A percentile compares a stretch with the other conserved stretches of the same genome.
Conservation (phyloP, 805 yeast genomes). For the Grigorovia yakushimaensis region DNA sequence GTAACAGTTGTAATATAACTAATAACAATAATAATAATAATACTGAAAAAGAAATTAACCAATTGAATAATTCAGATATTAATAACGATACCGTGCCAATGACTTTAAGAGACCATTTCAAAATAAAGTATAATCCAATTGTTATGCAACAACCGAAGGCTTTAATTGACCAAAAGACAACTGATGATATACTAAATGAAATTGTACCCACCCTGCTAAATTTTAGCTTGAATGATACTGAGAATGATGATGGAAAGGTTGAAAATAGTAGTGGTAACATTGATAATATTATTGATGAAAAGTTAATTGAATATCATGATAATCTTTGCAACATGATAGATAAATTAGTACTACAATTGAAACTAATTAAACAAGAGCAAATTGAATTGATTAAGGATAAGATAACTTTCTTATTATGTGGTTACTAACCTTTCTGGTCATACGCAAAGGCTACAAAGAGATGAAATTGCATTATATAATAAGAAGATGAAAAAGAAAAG, state of each 20-base stretch:
- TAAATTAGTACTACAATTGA: conserved; percentile 23
- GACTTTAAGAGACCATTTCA: conserved; percentile 15
- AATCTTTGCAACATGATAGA: conserved; percentile 21
- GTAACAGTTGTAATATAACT: not conserved
- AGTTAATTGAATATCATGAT: conserved; percentile 19
- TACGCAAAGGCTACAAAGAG: conserved; percentile 67
- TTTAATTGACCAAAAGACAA: not conserved
- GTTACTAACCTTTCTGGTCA: conserved; percentile 87
- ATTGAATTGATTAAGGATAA: conserved; percentile 51
- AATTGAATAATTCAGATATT: too few relatives aligned
- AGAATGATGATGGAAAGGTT: conserved; percentile 3
- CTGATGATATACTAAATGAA: not conserved
- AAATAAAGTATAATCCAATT: conserved; percentile 10
- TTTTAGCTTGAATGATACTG: not conserved
- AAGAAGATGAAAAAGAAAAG: conserved; percentile 21
- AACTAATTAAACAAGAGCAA: conserved; percentile 32
- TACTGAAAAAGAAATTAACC: not conserved
- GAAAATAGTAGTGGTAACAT: conserved; percentile 16
- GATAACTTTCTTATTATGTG: conserved; percentile 70
- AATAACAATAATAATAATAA: not conserved
- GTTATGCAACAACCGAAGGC: not conserved
- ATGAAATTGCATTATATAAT: conserved; percentile 30
- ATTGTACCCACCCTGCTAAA: conserved; percentile 13
- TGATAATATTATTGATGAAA: not conserved
- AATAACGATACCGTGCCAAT: not conserved